Evolutionary conservation across 2,329 filamentous ascomycete genomes (phyloP).

Genomic region (Curvularia eragrostidis): DNA sequence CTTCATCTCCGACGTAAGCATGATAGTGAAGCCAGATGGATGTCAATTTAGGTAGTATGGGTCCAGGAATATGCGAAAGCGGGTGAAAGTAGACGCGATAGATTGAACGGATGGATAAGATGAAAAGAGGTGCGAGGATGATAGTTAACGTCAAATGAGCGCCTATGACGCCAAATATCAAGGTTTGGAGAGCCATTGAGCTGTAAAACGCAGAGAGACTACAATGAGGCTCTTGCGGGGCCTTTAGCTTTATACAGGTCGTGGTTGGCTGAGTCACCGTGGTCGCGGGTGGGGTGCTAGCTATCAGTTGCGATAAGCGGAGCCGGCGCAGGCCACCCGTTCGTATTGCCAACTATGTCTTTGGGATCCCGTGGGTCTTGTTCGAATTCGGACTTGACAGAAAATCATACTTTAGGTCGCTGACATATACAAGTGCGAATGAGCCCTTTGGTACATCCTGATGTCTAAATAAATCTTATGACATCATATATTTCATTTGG

Average conservation of each 20-base stretch:
- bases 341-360: background rate
- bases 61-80: slow-evolving; percentile 33
- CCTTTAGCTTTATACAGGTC: slow-evolving; percentile 7
- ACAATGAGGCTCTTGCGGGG: background rate
- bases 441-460: background rate
- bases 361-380: background rate
- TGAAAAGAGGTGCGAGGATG: slow-evolving; percentile 8
- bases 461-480: background rate
- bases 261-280: slow-evolving; percentile 23
- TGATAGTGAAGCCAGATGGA: slow-evolving; percentile 40
- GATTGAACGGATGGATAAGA: slow-evolving; percentile 24
- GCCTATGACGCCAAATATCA: slow-evolving; percentile 4
- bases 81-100: slow-evolving; percentile 36
- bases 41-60: slow-evolving; percentile 28
- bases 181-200: slow-evolving; percentile 16
- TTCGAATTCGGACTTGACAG: background rate
- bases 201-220: background rate
- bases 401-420: too few relatives aligned
- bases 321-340: background rate
- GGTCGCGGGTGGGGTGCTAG: slow-evolving; percentile 15
- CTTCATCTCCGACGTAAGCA: slow-evolving; percentile 40
- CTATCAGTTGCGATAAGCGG: slow-evolving; percentile 12
- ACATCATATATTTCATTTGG: background rate
- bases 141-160: slow-evolving; percentile 12
- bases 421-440: background rate